These are phyloP conservation scores for Leccinum fibrillosum DNA, from an alignment of 768 basidiomycete species.

Conservation along the genomic window DNA sequence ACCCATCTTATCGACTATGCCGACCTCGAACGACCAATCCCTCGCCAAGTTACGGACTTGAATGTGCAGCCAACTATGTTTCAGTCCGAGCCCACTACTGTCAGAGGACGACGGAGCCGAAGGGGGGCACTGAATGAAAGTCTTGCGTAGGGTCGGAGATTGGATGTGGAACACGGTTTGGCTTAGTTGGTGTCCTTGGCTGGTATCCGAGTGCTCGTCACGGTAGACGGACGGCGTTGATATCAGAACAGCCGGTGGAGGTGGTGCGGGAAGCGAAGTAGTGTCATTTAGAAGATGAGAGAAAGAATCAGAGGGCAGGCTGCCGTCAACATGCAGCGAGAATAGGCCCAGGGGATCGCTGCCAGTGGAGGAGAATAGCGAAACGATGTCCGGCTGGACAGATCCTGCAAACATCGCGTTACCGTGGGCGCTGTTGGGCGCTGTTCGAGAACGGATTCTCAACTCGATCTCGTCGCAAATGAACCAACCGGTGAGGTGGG, in stretches of 20 bases:
- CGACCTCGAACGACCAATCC: conserved; percentile 76
- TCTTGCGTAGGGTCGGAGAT: conserved; percentile 65
- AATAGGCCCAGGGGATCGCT: conserved; percentile 62
- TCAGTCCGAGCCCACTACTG: conserved; percentile 48
- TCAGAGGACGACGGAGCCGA: conserved; percentile 12
- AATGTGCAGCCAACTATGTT: conserved; percentile 71
- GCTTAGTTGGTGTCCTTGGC: conserved; percentile 38
- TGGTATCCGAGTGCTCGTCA: conserved; percentile 30
- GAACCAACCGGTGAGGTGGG: conserved; percentile 2
- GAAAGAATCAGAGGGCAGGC: conserved; percentile 59
- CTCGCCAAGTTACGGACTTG: conserved; percentile 67
- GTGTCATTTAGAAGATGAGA: conserved; percentile 61
- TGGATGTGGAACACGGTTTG: conserved; percentile 80
- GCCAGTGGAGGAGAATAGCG: conserved; percentile 72
- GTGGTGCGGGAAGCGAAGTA: conserved; percentile 46
- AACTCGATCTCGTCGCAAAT: conserved; percentile 17
- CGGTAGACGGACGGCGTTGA: conserved; percentile 33
- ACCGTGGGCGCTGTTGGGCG: neutral
- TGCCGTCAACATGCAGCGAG: conserved; percentile 41
- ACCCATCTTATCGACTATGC: conserved; percentile 61
- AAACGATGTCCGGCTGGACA: conserved; percentile 62
- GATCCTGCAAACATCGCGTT: conserved; percentile 48
- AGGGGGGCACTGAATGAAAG: conserved; percentile 65
- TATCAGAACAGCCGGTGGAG: conserved; percentile 45
- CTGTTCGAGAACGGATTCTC: conserved; percentile 14